phyloP scores from a whole-genome alignment of 495 filamentous ascomycete genomes.

The Recurvomyces mirabilis region DNA sequence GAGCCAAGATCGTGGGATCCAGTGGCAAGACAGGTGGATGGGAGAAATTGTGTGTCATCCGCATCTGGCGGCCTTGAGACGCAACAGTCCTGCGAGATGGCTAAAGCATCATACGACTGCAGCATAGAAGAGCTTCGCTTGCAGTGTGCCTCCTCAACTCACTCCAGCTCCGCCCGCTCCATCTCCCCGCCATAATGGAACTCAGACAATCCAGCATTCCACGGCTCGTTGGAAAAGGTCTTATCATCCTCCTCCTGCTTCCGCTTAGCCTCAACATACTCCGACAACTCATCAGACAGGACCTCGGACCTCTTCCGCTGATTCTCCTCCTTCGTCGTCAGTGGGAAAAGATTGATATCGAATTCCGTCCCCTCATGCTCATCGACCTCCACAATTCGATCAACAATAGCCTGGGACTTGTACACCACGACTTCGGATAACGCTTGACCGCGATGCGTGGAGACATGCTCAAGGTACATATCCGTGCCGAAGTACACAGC shows the following conservation, averaged over 20 bases:
- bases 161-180: conserved; percentile 8
- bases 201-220: conserved; percentile 14
- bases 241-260: too few relatives aligned
- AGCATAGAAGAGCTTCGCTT: too few relatives aligned
- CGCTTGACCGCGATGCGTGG: conserved; percentile 7
- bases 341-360: conserved; percentile 17
- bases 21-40: conserved; percentile 83
- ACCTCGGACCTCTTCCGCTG: background rate
- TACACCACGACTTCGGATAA: conserved; percentile 10
- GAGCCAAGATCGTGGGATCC: conserved; percentile 62
- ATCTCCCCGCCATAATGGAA: conserved; percentile 13
- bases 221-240: conserved; percentile 9
- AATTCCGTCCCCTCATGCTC: too few relatives aligned
- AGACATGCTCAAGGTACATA: conserved; percentile 13
- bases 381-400: conserved; percentile 8
- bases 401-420: conserved; percentile 6
- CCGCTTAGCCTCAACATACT: too few relatives aligned
- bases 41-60: conserved; percentile 76
- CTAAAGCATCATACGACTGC: too few relatives aligned
- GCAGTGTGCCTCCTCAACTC: too few relatives aligned
- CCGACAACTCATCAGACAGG: conserved; percentile 11
- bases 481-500: conserved; percentile 7
- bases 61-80: conserved; percentile 52
- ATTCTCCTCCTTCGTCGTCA: background rate
- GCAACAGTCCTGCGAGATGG: too few relatives aligned